Percentiles rank a stretch among this genome's conserved stretches.
phyloP scores from a whole-genome alignment of 2,329 filamentous ascomycete species.

The Colletotrichum musicola region DNA sequence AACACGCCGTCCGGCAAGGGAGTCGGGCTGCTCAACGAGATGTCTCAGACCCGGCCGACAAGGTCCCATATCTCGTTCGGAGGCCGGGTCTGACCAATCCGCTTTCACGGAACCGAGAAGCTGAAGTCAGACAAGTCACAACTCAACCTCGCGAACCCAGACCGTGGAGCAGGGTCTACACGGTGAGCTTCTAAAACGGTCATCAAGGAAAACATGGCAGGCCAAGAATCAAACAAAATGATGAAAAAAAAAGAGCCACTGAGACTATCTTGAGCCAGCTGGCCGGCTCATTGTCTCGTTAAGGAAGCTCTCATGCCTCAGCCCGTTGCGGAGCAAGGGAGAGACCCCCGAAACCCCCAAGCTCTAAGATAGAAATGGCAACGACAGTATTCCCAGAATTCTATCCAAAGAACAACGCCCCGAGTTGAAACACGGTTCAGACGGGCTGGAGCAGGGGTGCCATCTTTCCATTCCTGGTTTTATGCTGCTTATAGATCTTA shows the following conservation, averaged over 20 bases:
- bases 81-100: conserved; percentile 1
- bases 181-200: no score
- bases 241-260: background rate
- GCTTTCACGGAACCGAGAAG: background rate
- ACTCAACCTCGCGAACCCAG: background rate
- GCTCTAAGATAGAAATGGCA: no score
- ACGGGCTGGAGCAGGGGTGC: conserved; percentile 7
- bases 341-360: background rate
- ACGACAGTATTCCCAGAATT: background rate
- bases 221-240: background rate
- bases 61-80: no score
- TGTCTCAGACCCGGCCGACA: conserved; percentile 7
- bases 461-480: no score
- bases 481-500: no score
- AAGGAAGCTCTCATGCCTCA: background rate
- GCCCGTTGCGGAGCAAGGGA: background rate
- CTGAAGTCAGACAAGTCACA: conserved; percentile 21
- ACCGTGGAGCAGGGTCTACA: no score
- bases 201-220: background rate
- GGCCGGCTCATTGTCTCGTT: no score
- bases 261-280: background rate
- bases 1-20: background rate
- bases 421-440: conserved; percentile 19
- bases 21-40: background rate
- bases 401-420: background rate